phyloP scores from a whole-genome alignment of 1,284 basidiomycete genomes.

The Phellinidium pouzarii region DNA sequence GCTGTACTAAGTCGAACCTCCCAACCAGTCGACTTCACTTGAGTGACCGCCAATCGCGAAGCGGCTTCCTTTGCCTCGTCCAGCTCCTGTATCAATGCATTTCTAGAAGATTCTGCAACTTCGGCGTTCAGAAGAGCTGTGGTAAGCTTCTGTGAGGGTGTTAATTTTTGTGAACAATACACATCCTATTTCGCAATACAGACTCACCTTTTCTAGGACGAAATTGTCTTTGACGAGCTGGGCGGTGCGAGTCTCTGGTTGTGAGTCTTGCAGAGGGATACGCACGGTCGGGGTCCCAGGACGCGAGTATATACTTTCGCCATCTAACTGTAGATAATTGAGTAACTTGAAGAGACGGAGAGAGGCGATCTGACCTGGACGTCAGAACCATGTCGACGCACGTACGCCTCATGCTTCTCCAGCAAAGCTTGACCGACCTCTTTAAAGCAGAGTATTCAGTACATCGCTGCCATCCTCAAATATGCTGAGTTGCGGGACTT shows the following conservation, averaged over 20 bases:
- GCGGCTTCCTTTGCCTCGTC: slow-evolving; percentile 70
- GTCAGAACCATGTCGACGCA: slow-evolving; percentile 54
- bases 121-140: slow-evolving; percentile 81
- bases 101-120: slow-evolving; percentile 73
- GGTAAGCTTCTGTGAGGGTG: slow-evolving; percentile 54
- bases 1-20: slow-evolving; percentile 58
- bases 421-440: slow-evolving; percentile 91
- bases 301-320: slow-evolving; percentile 5
- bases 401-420: slow-evolving; percentile 80
- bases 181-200: background rate
- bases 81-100: slow-evolving; percentile 67
- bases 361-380: background rate
- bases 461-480: background rate
- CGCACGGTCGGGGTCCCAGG: slow-evolving; percentile 16
- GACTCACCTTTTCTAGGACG: slow-evolving; percentile 57
- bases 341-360: background rate
- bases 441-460: slow-evolving; percentile 71
- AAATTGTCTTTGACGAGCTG: slow-evolving; percentile 53
- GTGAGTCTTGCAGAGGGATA: slow-evolving; percentile 20
- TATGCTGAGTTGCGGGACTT: slow-evolving; percentile 26
- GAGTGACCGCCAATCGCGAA: slow-evolving; percentile 60
- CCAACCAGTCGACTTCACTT: slow-evolving; percentile 64
- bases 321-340: slow-evolving; percentile 9
- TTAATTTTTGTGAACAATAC: background rate
- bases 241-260: slow-evolving; percentile 33